These are phyloP conservation scores for Colletotrichum limetticola DNA, from an alignment of 2,329 filamentous ascomycete genomes.

Conservation along the genomic window DNA sequence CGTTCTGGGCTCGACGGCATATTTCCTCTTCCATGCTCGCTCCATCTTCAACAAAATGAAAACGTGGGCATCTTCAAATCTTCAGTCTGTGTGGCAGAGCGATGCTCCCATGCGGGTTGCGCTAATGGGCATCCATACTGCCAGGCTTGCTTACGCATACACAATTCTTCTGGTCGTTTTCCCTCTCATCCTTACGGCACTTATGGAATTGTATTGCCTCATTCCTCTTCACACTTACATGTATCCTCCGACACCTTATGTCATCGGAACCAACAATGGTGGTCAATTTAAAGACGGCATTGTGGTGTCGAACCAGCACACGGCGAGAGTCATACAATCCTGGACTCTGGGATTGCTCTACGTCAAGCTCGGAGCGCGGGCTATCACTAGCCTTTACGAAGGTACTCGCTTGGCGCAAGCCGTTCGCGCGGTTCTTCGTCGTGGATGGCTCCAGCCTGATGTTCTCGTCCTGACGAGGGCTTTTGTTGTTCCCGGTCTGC, in stretches of 20 bases:
- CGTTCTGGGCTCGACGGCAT: conserved; percentile 75
- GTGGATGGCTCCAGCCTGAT: conserved; percentile 84
- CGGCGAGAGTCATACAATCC: conserved; percentile 87
- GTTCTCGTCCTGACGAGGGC: conserved; percentile 82
- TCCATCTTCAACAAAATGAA: conserved; percentile 47
- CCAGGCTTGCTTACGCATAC: conserved; percentile 78
- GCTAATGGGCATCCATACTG: conserved; percentile 44
- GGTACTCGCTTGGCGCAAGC: conserved; percentile 79
- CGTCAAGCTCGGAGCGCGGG: conserved; percentile 79
- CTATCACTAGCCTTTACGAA: conserved; percentile 75
- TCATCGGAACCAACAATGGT: conserved; percentile 34
- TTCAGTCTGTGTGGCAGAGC: conserved; percentile 43
- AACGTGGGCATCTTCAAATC: conserved; percentile 42
- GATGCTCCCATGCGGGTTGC: conserved; percentile 44
- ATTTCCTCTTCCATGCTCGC: conserved; percentile 65
- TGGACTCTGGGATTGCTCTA: conserved; percentile 96
- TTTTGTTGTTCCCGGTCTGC: conserved; percentile 80
- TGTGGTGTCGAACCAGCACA: conserved; percentile 59
- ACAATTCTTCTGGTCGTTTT: conserved; percentile 80
- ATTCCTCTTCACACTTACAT: conserved; percentile 88
- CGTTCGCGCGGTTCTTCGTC: conserved; percentile 76
- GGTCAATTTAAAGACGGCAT: conserved; percentile 39
- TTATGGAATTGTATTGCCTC: conserved; percentile 89
- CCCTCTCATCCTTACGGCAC: conserved; percentile 80
- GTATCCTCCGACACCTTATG: conserved; percentile 47